Base-by-base conservation (phyloP, 805 yeast genomes). In the Nakazawaea sp. region DNA sequence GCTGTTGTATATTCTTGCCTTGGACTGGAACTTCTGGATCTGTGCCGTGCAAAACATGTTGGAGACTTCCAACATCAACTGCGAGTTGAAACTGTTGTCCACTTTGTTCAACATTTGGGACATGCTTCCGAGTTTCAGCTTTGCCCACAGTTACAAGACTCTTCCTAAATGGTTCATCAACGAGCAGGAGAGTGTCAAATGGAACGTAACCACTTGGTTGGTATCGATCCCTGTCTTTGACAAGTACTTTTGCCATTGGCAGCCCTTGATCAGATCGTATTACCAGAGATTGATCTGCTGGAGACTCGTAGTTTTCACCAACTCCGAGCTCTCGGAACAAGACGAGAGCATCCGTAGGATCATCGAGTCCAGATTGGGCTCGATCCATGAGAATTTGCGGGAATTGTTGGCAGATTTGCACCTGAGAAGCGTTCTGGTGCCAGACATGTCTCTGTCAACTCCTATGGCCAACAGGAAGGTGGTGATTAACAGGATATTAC, bases 1-100 rank as follows among this genome's bases (percentile, higher is more conserved):
- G 9, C 30, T 47, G n/a, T 9, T 53, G 13, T 40, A 41, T 54
- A 53, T 4, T 20, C 51, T n/a, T 36, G 51, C 19, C 39, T 56
- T 84, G 18, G 73, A 81, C 58, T 86, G 95, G 92, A 61, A 64
- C 35, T 85, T 87, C 50, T 86, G 95, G 95, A 54, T 81, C 5
- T 63, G 67, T 37, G 78, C 82, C 12, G 55, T 65, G 11, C 58
- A 71, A 41, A 62, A 73, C 40, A 71, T 85, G 78, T 53, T 85
- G n/a, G 50, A 62, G 6, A 74, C 86, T 6, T 76, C 74, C 31
- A 83, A 74, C 52, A 65, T 76, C 45, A 78, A 75, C 45, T 68
- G 72, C 17, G 76, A 82, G 43, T 60, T 81, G 16, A 72, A 83
- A 42, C 75, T 77, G 11, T 53, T 86, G 27, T 74, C 88, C 4